phyloP scores from a whole-genome alignment of 192 early-diverging fungal species.

The Funneliformis geosporum region DNA sequence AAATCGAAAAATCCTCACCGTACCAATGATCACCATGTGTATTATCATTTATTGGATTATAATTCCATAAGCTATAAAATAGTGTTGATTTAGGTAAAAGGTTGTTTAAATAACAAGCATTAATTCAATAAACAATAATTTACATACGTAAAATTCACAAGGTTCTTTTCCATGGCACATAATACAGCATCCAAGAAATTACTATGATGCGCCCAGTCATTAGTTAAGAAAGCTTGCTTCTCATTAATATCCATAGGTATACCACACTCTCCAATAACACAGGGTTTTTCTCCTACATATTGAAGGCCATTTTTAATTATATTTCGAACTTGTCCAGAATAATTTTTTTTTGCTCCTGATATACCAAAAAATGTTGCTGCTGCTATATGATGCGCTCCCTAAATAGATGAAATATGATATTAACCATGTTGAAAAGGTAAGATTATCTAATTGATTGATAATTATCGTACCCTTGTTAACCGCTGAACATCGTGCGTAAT shows the following conservation, averaged over 20 bases:
- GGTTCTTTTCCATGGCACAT: slow-evolving; percentile 67
- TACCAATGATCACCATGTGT: slow-evolving; percentile 83
- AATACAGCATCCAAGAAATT: slow-evolving; percentile 80
- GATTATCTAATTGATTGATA: not conserved
- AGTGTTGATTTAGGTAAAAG: not conserved
- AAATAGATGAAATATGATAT: slow-evolving; percentile 35
- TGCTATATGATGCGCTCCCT: slow-evolving; percentile 69
- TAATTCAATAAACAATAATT: not conserved
- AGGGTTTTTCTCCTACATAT: slow-evolving; percentile 65
- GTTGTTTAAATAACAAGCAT: not conserved
- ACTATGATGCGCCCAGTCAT: slow-evolving; percentile 71
- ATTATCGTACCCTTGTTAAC: slow-evolving; percentile 57
- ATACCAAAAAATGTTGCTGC: slow-evolving; percentile 78
- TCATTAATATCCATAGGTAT: slow-evolving; percentile 89
- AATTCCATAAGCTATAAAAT: slow-evolving; percentile 72
- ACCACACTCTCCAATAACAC: slow-evolving; percentile 78
- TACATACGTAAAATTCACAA: slow-evolving; percentile 74
- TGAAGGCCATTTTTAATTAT: slow-evolving; percentile 58
- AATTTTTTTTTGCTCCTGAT: slow-evolving; percentile 74
- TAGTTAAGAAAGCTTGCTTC: slow-evolving; percentile 65
- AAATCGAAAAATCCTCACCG: slow-evolving; percentile 83
- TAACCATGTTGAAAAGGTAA: not conserved
- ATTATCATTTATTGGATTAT: slow-evolving; percentile 81
- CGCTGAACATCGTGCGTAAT: slow-evolving; percentile 84
- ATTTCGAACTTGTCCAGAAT: slow-evolving; percentile 70